A percentile compares a stretch with the other conserved stretches of the same genome.
Conservation (phyloP, 2,329 filamentous ascomycete genomes). For the Fusarium equiseti region DNA sequence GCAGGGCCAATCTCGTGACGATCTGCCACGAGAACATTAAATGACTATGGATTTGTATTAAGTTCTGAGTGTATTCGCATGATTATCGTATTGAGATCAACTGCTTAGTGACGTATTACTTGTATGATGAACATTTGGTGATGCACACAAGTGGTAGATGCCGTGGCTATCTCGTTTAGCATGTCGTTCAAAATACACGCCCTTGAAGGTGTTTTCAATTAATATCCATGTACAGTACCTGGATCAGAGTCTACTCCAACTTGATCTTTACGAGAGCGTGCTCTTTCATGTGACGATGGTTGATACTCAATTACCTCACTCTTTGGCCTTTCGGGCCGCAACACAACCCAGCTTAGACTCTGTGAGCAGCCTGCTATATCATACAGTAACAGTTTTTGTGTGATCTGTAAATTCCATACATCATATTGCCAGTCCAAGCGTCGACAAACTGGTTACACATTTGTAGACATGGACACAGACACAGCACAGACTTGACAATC, state of each 20-base stretch:
- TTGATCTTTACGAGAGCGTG: neutral
- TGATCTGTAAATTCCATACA: neutral
- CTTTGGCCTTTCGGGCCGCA: neutral
- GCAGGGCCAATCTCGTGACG: slow-evolving; percentile 26
- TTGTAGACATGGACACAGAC: slow-evolving; percentile 11
- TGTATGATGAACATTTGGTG: neutral
- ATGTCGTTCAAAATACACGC: neutral
- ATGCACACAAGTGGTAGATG: neutral
- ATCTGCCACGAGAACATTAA: slow-evolving; percentile 10
- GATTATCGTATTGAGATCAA: neutral
- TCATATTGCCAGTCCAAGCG: slow-evolving; percentile 12
- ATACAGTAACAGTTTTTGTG: neutral
- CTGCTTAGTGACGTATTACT: neutral
- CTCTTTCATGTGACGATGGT: neutral
- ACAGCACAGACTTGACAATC: slow-evolving; percentile 16
- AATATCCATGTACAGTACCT: neutral
- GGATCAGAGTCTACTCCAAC: neutral
- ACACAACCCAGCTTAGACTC: neutral
- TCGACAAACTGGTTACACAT: slow-evolving; percentile 22
- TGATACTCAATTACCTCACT: neutral
- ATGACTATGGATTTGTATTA: neutral
- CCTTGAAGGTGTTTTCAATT: neutral
- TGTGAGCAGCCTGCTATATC: neutral
- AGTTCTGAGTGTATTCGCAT: neutral
- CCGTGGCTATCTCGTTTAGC: neutral